A percentile compares a stretch with the other conserved stretches of the same genome.
Evolutionary conservation across 2,329 filamentous ascomycete genomes (phyloP).

Genomic region (Fusarium austroafricanum): DNA sequence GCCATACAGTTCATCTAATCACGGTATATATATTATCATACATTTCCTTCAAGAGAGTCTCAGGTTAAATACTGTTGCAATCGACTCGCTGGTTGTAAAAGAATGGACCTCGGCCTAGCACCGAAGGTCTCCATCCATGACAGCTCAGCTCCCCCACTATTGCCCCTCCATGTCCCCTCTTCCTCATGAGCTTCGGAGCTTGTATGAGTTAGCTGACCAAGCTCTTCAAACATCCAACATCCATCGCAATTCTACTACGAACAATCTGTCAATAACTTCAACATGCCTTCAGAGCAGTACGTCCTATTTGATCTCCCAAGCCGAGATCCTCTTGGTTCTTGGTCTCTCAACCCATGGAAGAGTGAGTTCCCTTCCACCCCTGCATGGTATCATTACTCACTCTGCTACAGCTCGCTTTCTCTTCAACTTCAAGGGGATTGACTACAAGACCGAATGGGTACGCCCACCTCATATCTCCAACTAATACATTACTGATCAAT

Average conservation of each 20-base stretch:
- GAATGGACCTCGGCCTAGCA: background rate
- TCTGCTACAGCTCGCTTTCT: conserved; percentile 66
- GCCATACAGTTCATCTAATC: background rate
- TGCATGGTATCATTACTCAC: conserved; percentile 10
- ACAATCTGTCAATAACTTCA: background rate
- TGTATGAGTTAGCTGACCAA: background rate
- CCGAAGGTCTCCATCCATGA: background rate
- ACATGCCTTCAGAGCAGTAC: conserved; percentile 54
- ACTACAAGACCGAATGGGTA: conserved; percentile 75
- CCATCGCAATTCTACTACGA: background rate
- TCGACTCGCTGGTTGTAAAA: background rate
- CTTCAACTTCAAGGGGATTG: conserved; percentile 74
- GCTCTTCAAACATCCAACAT: background rate
- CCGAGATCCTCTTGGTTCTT: conserved; percentile 59
- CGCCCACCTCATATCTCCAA: background rate
- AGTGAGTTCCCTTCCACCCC: conserved; percentile 55
- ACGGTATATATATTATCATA: background rate
- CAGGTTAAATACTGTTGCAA: background rate
- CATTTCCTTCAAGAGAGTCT: background rate
- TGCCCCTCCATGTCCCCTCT: conserved; percentile 16
- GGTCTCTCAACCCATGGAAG: conserved; percentile 80
- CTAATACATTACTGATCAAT: background rate
- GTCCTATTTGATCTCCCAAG: conserved; percentile 73
- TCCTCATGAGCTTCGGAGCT: conserved; percentile 15
- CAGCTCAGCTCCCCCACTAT: conserved; percentile 26